phyloP scores from a whole-genome alignment of 78 protist genomes.

The Dictyostelium purpureum region DNA sequence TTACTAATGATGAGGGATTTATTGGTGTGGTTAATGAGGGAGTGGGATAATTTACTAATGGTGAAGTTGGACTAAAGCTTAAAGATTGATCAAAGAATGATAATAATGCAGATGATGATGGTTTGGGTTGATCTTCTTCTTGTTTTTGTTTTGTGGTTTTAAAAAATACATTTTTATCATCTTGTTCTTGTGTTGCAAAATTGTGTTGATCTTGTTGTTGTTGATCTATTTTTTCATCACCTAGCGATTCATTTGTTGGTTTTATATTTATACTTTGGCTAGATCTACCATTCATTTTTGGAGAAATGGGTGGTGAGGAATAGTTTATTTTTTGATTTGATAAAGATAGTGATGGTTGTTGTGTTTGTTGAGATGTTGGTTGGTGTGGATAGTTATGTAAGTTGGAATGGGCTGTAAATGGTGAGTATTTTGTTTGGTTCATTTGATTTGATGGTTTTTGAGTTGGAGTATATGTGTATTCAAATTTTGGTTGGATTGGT shows the following conservation, averaged over 20 bases:
- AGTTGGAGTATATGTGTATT: constrained; percentile 49
- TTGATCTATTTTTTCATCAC: not conserved
- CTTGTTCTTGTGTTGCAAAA: too few species aligned
- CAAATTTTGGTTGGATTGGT: constrained; percentile 53
- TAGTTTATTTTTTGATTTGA: not conserved
- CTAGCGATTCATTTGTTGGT: too few species aligned
- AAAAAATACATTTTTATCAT: not conserved
- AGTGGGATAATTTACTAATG: not conserved
- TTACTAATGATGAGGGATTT: constrained; percentile 16
- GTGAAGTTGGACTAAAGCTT: not conserved
- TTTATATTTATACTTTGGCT: too few species aligned
- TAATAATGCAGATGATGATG: constrained; percentile 4
- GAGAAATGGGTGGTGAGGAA: constrained; percentile 11
- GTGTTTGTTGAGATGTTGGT: not conserved
- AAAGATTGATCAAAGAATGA: not conserved
- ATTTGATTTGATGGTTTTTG: constrained; percentile 3
- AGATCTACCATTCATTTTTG: not conserved
- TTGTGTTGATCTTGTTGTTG: too few species aligned
- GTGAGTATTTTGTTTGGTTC: constrained; percentile 25
- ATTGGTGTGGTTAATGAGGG: not conserved
- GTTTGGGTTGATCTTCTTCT: not conserved
- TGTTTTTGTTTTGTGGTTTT: not conserved
- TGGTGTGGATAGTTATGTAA: not conserved
- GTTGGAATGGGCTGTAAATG: too few species aligned
- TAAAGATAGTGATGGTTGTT: not conserved